Conservation (phyloP, 2,329 filamentous ascomycete species). For the Nigrograna mackinnonii region DNA sequence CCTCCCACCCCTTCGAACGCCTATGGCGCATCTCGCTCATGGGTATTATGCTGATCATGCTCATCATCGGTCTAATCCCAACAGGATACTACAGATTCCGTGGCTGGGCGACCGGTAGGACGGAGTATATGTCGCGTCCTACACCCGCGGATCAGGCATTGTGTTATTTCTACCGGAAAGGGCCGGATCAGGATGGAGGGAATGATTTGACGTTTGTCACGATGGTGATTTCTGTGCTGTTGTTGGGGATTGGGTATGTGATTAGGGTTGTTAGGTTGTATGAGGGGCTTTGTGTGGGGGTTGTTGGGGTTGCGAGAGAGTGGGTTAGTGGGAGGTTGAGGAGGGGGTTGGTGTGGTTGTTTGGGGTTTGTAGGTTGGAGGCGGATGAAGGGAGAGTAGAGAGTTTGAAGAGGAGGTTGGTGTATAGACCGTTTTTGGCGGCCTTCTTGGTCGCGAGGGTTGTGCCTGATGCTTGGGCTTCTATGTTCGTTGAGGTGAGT, state of each 20-base stretch:
- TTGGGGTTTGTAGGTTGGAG: too few species aligned
- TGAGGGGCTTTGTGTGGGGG: not conserved
- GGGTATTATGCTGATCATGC: not conserved
- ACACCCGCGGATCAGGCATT: too few species aligned
- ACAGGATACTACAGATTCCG: slow-evolving; percentile 1
- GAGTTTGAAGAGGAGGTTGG: not conserved
- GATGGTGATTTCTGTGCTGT: not conserved
- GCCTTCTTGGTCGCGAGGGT: not conserved
- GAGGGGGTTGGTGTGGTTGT: too few species aligned
- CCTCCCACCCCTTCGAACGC: not conserved
- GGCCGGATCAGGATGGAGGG: too few species aligned
- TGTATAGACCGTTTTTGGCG: not conserved
- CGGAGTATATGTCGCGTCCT: too few species aligned
- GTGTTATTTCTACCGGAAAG: too few species aligned
- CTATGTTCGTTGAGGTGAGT: not conserved
- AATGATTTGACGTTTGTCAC: not conserved
- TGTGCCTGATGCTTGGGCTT: not conserved
- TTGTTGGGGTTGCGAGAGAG: too few species aligned
- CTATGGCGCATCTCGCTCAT: not conserved
- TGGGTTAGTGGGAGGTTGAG: too few species aligned
- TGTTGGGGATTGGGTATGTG: not conserved
- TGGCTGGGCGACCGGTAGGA: too few species aligned
- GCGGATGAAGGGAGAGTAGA: too few species aligned
- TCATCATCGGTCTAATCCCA: slow-evolving; percentile 1
- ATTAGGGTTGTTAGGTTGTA: not conserved